Evolutionary conservation across 495 filamentous ascomycete species (phyloP).

Genomic region (Niebla homalea): DNA sequence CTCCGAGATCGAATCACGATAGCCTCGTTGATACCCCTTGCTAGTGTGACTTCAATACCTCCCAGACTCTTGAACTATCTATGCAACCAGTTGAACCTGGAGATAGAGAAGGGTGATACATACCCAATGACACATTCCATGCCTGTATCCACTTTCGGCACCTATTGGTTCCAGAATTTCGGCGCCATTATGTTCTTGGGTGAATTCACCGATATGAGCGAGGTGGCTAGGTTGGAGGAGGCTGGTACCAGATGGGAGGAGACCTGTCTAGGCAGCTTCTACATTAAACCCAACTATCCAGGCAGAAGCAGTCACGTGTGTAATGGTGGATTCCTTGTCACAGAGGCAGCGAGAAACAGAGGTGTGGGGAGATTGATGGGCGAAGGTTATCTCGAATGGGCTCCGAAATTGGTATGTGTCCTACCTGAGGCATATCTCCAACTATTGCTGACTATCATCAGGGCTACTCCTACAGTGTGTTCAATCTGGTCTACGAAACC

Average conservation of each 20-base stretch:
- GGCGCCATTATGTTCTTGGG: slow-evolving; percentile 88
- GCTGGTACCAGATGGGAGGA: slow-evolving; percentile 64
- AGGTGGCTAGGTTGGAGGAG: slow-evolving; percentile 40
- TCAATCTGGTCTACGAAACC: slow-evolving; percentile 97
- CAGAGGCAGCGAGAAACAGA: slow-evolving; percentile 73
- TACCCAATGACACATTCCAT: slow-evolving; percentile 85
- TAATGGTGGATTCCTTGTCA: slow-evolving; percentile 91
- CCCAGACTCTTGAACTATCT: slow-evolving; percentile 65
- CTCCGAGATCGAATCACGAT: slow-evolving; percentile 81
- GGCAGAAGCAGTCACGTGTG: slow-evolving; percentile 92
- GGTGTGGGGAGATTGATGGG: slow-evolving; percentile 91
- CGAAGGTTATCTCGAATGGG: slow-evolving; percentile 88
- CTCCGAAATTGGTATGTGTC: slow-evolving; percentile 59
- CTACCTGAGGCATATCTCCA: neutral
- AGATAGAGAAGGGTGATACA: slow-evolving; percentile 92
- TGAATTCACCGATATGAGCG: slow-evolving; percentile 52
- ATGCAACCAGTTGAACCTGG: slow-evolving; percentile 74
- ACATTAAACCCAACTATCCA: slow-evolving; percentile 95
- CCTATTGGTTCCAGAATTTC: slow-evolving; percentile 95
- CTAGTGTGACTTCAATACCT: slow-evolving; percentile 60
- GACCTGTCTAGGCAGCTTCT: slow-evolving; percentile 85
- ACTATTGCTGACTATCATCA: slow-evolving; percentile 15
- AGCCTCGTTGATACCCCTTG: slow-evolving; percentile 82
- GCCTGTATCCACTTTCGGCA: slow-evolving; percentile 58
- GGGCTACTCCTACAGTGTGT: slow-evolving; percentile 92